Percentiles rank a stretch among this genome's conserved stretches.
Evolutionary conservation across 371 early-diverging fungal genomes (phyloP).

Genomic region (Mucor saturninus): DNA sequence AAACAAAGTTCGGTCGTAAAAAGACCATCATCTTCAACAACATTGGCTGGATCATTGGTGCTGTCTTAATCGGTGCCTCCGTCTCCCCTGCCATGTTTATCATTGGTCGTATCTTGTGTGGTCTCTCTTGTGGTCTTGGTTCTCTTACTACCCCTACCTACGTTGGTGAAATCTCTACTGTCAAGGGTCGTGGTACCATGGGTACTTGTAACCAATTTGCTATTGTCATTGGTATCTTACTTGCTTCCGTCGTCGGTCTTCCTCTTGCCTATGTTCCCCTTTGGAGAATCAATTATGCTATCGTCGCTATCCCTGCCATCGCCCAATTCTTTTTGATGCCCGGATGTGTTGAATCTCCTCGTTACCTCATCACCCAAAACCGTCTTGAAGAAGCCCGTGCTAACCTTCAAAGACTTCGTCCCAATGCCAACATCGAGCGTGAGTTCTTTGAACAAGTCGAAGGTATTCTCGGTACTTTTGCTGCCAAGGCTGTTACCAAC

Average conservation of each 20-base stretch:
- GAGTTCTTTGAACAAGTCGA: constrained; percentile 65
- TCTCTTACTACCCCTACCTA: constrained; percentile 82
- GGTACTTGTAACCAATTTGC: constrained; percentile 83
- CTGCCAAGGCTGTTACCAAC: constrained; percentile 94
- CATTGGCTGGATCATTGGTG: constrained; percentile 64
- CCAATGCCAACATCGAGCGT: constrained; percentile 50
- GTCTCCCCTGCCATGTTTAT: constrained; percentile 67
- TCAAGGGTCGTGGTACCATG: constrained; percentile 68
- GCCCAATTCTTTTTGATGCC: constrained; percentile 71
- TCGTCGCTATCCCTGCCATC: constrained; percentile 73
- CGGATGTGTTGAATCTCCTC: constrained; percentile 76
- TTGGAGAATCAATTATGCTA: constrained; percentile 70
- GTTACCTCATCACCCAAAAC: constrained; percentile 32
- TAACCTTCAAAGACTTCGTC: constrained; percentile 59
- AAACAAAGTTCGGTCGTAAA: constrained; percentile 67
- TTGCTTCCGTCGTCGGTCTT: constrained; percentile 66
- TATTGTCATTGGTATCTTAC: constrained; percentile 75
- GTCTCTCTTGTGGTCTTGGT: constrained; percentile 84
- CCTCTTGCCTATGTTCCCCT: constrained; percentile 65
- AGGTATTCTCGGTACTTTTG: constrained; percentile 19
- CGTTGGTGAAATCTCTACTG: constrained; percentile 80
- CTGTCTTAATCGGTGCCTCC: constrained; percentile 63
- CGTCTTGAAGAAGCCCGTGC: constrained; percentile 25
- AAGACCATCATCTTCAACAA: constrained; percentile 66
- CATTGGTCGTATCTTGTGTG: constrained; percentile 78